These are phyloP conservation scores for Juglanconis sp. DNA, from an alignment of 2,329 filamentous ascomycete species.

Conservation along the genomic window DNA sequence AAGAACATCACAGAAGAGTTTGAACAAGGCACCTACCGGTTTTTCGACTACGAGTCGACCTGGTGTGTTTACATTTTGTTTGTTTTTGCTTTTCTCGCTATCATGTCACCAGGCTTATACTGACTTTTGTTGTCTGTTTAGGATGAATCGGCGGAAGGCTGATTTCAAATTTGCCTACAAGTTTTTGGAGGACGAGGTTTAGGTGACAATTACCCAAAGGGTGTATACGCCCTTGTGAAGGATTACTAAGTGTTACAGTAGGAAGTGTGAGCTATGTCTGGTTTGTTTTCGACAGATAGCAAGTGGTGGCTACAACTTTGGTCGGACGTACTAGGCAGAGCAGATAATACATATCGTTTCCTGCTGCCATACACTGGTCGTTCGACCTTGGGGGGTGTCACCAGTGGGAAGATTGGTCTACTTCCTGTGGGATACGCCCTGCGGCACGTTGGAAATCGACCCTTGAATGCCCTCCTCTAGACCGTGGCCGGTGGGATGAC, in stretches of 20 bases:
- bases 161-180: constrained; percentile 99
- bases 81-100: constrained; percentile 21
- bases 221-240: background rate
- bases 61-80: constrained; percentile 60
- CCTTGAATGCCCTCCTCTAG: no score
- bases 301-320: no score
- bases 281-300: no score
- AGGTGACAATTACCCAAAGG: constrained; percentile 20
- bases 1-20: constrained; percentile 99
- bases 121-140: constrained; percentile 34
- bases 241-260: background rate
- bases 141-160: constrained; percentile 98
- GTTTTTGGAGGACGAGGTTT: constrained; percentile 92
- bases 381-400: background rate
- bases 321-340: background rate
- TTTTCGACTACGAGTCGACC: constrained; percentile 99
- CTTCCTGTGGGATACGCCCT: no score
- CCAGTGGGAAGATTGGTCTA: no score
- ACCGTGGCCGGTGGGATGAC: no score
- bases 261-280: no score
- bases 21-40: constrained; percentile 97
- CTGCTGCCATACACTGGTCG: background rate
- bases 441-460: no score
- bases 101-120: background rate
- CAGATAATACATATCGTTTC: background rate